A percentile compares a stretch with the other conserved stretches of the same genome.
Conservation (phyloP, 2,329 filamentous ascomycete genomes). For the Periglandula ipomoeae region DNA sequence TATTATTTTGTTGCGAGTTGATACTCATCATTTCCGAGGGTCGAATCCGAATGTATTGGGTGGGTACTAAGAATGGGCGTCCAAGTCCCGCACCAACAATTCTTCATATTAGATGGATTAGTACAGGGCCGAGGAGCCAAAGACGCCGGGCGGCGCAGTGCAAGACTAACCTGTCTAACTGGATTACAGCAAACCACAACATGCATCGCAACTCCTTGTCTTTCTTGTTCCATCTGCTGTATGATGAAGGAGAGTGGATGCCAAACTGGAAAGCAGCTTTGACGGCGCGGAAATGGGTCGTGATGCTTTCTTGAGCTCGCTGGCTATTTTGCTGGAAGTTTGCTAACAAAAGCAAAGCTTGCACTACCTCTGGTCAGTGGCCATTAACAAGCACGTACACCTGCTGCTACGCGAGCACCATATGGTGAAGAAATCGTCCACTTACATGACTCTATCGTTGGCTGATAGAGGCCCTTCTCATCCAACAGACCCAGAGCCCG, state of each 20-base stretch:
- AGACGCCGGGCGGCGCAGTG: background rate
- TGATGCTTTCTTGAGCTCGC: conserved; percentile 22
- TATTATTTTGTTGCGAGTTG: background rate
- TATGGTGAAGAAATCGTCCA: background rate
- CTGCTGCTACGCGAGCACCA: too few species aligned
- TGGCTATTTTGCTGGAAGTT: conserved; percentile 27
- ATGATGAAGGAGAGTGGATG: conserved; percentile 21
- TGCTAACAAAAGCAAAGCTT: conserved; percentile 21
- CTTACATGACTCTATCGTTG: conserved; percentile 14
- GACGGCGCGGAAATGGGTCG: conserved; percentile 21
- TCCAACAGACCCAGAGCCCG: conserved; percentile 17
- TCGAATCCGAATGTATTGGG: conserved; percentile 9
- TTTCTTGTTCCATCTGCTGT: conserved; percentile 12
- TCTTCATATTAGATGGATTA: too few species aligned
- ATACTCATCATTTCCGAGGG: conserved; percentile 4
- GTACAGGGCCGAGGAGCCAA: too few species aligned
- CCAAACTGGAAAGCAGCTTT: conserved; percentile 24
- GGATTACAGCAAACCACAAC: conserved; percentile 23
- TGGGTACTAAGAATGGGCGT: conserved; percentile 13
- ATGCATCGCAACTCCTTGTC: conserved; percentile 19
- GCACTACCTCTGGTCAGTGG: conserved; percentile 14
- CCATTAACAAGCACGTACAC: background rate
- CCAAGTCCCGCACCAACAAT: conserved; percentile 14
- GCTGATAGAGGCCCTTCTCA: conserved; percentile 15
- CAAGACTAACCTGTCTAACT: conserved; percentile 18